Conservation (phyloP, 148 eudicot genomes). For the Polygonum maritimum region DNA sequence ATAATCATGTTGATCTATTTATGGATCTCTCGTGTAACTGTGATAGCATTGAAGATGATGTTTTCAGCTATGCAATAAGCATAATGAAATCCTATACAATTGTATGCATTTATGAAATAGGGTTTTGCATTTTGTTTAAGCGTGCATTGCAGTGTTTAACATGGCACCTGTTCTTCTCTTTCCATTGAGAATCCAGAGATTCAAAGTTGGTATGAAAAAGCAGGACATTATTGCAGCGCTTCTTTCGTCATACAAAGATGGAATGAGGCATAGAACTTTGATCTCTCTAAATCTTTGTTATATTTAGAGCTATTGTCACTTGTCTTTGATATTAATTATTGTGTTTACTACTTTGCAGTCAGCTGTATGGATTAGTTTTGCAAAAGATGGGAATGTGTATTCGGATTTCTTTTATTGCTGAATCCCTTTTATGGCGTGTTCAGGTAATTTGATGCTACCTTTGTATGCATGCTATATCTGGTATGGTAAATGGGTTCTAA, state of each 20-base stretch:
- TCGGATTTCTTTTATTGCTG: conserved; percentile 54
- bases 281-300: not conserved
- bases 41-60: not conserved
- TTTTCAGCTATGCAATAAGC: not conserved
- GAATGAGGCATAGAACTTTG: conserved; percentile 35
- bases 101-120: not conserved
- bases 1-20: not conserved
- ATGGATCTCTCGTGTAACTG: not conserved
- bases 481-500: not conserved
- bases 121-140: not conserved
- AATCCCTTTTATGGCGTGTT: conserved; percentile 79
- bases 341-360: conserved; percentile 35
- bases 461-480: not conserved
- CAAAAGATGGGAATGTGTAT: conserved; percentile 51
- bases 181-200: conserved; percentile 32
- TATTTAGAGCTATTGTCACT: conserved; percentile 1
- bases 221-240: conserved; percentile 53
- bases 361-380: conserved; percentile 31
- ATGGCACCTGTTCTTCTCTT: conserved; percentile 6
- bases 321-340: not conserved
- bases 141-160: not conserved
- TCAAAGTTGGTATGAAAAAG: conserved; percentile 51
- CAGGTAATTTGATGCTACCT: conserved; percentile 43
- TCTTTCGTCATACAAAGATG: conserved; percentile 44
- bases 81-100: not conserved